A percentile compares a stretch with the other conserved stretches of the same genome.
phyloP scores from a whole-genome alignment of 768 basidiomycete genomes.

The Macrolepiota fuliginosa region DNA sequence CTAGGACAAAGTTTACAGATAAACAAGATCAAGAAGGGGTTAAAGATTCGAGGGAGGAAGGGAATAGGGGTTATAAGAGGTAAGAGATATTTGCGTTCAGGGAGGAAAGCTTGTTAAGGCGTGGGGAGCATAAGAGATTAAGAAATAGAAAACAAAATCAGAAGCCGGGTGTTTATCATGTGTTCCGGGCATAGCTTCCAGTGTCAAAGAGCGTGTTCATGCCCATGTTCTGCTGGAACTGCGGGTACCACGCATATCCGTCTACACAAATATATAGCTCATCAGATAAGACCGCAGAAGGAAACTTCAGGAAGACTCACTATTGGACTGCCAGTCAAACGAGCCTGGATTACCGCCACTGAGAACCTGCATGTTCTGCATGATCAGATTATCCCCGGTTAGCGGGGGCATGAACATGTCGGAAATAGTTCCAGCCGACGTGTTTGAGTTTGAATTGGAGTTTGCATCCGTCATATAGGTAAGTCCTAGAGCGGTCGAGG shows the following conservation, averaged over 20 bases:
- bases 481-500: slow-evolving; percentile 18
- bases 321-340: slow-evolving; percentile 34
- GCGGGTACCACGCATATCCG: slow-evolving; percentile 38
- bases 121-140: background rate
- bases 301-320: background rate
- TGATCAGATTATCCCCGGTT: slow-evolving; percentile 55
- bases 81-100: background rate
- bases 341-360: slow-evolving; percentile 57
- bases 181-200: background rate
- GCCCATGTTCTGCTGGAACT: slow-evolving; percentile 38
- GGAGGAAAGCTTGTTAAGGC: background rate
- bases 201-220: slow-evolving; percentile 20
- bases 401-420: slow-evolving; percentile 53
- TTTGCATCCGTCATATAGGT: slow-evolving; percentile 21
- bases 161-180: background rate
- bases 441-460: background rate
- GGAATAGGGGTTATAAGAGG: background rate
- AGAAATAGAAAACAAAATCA: background rate
- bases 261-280: slow-evolving; percentile 10
- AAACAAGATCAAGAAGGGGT: background rate
- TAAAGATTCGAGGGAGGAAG: background rate
- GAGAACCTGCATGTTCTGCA: slow-evolving; percentile 56
- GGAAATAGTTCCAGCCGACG: slow-evolving; percentile 17
- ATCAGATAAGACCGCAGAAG: background rate
- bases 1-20: background rate